phyloP scores from a whole-genome alignment of 495 filamentous ascomycete species.

The Paragyromitra xinjiangensis region DNA sequence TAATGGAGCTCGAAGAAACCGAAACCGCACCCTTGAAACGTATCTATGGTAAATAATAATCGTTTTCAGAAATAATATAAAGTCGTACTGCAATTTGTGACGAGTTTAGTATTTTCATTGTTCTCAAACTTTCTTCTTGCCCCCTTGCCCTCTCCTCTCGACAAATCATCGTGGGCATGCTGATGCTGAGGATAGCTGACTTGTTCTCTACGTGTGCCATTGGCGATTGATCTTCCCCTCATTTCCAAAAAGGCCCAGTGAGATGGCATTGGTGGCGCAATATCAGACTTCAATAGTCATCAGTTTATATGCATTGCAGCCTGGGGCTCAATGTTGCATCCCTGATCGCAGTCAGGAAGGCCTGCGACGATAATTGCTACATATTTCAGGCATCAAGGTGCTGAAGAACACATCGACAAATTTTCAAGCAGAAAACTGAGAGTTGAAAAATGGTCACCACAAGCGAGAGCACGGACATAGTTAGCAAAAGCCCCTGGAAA shows the following conservation, averaged over 20 bases:
- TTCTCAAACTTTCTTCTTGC: not conserved
- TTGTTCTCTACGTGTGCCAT: slow-evolving; percentile 9
- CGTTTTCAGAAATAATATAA: not conserved
- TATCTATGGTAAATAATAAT: not conserved
- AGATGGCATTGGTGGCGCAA: slow-evolving; percentile 25
- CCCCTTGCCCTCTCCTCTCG: not conserved
- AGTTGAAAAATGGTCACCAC: not conserved
- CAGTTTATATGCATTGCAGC: slow-evolving; percentile 6
- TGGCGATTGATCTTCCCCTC: slow-evolving; percentile 16
- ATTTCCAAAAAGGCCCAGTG: slow-evolving; percentile 13
- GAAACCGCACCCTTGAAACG: slow-evolving; percentile 2
- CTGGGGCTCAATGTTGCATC: slow-evolving; percentile 2
- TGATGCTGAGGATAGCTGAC: slow-evolving; percentile 4
- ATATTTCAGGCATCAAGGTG: not conserved
- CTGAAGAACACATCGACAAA: not conserved
- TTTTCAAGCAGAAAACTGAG: not conserved
- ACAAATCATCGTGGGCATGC: slow-evolving; percentile 2
- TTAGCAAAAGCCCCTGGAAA: slow-evolving; percentile 14
- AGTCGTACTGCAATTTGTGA: not conserved
- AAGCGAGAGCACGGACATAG: slow-evolving; percentile 8
- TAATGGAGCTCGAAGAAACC: not conserved
- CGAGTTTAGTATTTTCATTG: not conserved
- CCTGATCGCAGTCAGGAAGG: slow-evolving; percentile 8
- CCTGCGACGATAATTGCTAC: slow-evolving; percentile 8
- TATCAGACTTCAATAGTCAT: slow-evolving; percentile 13